Evolutionary conservation across 768 basidiomycete genomes (phyloP).

Genomic region (Hysterangium stoloniferum): DNA sequence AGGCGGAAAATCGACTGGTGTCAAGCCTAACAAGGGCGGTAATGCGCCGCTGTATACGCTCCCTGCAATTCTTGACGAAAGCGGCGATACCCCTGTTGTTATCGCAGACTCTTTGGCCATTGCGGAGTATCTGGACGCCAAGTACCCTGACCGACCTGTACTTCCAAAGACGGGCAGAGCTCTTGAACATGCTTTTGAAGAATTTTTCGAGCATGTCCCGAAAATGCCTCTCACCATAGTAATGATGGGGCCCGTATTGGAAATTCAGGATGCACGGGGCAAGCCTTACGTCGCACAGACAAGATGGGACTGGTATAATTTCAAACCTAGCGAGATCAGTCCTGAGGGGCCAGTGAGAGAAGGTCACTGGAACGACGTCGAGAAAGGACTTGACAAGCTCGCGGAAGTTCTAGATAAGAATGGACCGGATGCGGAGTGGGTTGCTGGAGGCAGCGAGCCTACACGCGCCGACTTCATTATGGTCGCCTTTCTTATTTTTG

Average conservation of each 20-base stretch:
- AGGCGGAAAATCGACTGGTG: no score
- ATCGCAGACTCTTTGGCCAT: conserved; percentile 58
- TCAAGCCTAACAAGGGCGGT: no score
- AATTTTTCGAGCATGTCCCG: conserved; percentile 63
- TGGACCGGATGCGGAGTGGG: conserved; percentile 21
- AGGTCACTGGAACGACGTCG: conserved; percentile 21
- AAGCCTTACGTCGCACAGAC: conserved; percentile 42
- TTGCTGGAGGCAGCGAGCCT: conserved; percentile 59
- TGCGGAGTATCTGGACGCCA: conserved; percentile 62
- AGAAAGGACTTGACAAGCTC: conserved; percentile 60
- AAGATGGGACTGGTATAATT: conserved; percentile 22
- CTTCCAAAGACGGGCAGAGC: conserved; percentile 67
- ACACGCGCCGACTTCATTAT: conserved; percentile 71
- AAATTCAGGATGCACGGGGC: conserved; percentile 46
- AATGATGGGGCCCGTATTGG: conserved; percentile 61
- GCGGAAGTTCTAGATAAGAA: conserved; percentile 66
- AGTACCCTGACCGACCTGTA: conserved; percentile 56
- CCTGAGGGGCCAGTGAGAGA: conserved; percentile 24
- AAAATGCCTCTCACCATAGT: conserved; percentile 65
- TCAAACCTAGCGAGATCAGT: conserved; percentile 28
- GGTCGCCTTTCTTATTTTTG: conserved; percentile 67
- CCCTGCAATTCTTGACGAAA: conserved; percentile 57
- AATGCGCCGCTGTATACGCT: no score
- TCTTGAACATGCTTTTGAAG: conserved; percentile 57
- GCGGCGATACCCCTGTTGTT: conserved; percentile 38